Percentiles rank a stretch among this genome's conserved stretches.
Conservation (phyloP, 441 rosid genomes). For the Eruca vesicaria region DNA sequence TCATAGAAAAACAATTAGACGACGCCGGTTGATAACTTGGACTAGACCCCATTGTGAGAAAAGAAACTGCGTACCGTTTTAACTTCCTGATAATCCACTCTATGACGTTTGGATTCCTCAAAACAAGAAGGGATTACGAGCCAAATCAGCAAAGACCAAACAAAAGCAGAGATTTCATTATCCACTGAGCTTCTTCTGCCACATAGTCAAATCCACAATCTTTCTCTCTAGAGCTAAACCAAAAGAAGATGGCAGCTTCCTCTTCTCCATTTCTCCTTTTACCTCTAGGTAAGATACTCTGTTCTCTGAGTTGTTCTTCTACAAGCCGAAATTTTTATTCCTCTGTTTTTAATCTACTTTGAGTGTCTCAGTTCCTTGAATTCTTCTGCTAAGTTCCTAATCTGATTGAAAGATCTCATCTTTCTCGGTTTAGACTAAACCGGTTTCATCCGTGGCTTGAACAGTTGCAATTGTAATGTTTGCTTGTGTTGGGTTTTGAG, state of each 20-base stretch:
- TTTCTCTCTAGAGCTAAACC: background rate
- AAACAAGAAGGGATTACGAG: background rate
- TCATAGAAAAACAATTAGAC: too few species aligned
- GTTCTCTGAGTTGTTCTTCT: background rate
- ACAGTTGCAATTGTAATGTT: background rate
- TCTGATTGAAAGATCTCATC: conserved; percentile 9
- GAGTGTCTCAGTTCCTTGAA: background rate
- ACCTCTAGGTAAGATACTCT: conserved; percentile 43
- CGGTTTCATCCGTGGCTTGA: background rate
- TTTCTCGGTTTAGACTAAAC: conserved; percentile 2
- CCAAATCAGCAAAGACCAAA: conserved; percentile 26
- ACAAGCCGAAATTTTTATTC: background rate
- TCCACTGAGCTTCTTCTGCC: conserved; percentile 36
- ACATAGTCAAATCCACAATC: background rate
- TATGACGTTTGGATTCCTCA: background rate
- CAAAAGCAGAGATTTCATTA: conserved; percentile 46
- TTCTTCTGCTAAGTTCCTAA: background rate
- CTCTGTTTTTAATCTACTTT: background rate
- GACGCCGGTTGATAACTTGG: too few species aligned
- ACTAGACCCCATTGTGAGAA: background rate
- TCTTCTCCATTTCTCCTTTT: conserved; percentile 52
- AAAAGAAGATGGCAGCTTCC: conserved; percentile 46
- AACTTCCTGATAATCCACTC: background rate
- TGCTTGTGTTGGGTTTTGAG: conserved; percentile 1
- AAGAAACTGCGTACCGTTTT: background rate